These are phyloP conservation scores for Starmerella riodocensis DNA, from an alignment of 805 yeast genomes.

Conservation along the genomic window DNA sequence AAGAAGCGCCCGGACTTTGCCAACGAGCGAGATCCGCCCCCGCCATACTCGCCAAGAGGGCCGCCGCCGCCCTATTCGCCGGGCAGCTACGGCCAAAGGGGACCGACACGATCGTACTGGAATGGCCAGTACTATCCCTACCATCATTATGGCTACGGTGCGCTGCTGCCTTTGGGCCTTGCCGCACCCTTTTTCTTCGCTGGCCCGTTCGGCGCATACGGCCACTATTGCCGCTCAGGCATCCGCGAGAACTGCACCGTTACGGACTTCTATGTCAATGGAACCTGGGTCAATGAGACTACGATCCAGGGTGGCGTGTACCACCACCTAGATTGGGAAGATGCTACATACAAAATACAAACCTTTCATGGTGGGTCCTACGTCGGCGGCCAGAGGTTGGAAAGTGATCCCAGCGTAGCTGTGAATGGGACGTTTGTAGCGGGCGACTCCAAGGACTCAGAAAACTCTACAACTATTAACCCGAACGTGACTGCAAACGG, in stretches of 20 bases:
- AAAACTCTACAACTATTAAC: neutral
- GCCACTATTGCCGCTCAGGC: constrained; percentile 4
- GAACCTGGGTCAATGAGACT: constrained; percentile 1
- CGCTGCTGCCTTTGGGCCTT: constrained; percentile 1
- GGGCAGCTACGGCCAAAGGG: constrained; percentile 7
- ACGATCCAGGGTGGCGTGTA: constrained; percentile 1
- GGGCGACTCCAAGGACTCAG: neutral
- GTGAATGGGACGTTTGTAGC: constrained; percentile 10
- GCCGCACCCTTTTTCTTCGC: constrained; percentile 10
- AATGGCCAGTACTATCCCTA: constrained; percentile 13
- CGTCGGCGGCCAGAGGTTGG: neutral
- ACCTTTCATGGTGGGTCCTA: neutral
- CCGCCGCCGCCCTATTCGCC: constrained; percentile 5
- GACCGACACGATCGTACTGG: constrained; percentile 5
- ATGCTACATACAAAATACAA: neutral
- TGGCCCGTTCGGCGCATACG: constrained; percentile 14
- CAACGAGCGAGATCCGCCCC: constrained; percentile 1
- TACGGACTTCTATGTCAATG: constrained; percentile 5
- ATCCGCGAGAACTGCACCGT: constrained; percentile 5
- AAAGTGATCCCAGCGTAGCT: neutral
- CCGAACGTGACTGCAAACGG: constrained; percentile 13
- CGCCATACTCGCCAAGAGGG: constrained; percentile 7
- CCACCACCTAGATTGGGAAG: neutral
- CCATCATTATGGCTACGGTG: constrained; percentile 5
- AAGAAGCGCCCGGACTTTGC: neutral